Evolutionary conservation across 139 green algal species (phyloP).

Genomic region (Ettlia oleoabundans): DNA sequence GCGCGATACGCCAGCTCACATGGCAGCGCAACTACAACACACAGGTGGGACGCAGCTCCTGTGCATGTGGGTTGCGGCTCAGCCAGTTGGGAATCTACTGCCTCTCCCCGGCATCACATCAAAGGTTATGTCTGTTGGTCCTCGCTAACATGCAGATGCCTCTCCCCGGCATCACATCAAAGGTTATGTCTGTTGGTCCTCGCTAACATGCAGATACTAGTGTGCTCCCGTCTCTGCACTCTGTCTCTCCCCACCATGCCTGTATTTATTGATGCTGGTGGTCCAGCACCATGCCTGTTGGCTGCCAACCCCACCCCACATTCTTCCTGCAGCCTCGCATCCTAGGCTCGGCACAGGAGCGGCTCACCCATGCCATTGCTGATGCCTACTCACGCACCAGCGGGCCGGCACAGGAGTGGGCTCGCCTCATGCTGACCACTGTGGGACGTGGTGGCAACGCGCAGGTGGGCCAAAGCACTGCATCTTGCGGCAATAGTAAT

Average conservation of each 20-base stretch:
- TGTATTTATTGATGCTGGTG: background rate
- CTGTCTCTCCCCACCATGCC: background rate
- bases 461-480: constrained; percentile 6
- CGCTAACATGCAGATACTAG: background rate
- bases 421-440: constrained; percentile 83
- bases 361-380: constrained; percentile 87
- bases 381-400: constrained; percentile 43
- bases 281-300: background rate
- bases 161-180: background rate
- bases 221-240: background rate
- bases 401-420: constrained; percentile 82
- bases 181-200: background rate
- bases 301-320: constrained; percentile 94
- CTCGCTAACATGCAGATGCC: background rate
- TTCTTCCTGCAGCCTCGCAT: constrained; percentile 77
- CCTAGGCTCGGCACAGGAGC: constrained; percentile 86
- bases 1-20: constrained; percentile 90
- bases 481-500: background rate
- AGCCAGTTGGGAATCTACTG: background rate
- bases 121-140: background rate
- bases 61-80: background rate
- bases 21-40: constrained; percentile 99
- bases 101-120: too few species aligned
- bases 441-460: constrained; percentile 94
- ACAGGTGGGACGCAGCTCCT: constrained; percentile 61